Conservation (phyloP, 768 basidiomycete genomes). For the Amanita inopinata region DNA sequence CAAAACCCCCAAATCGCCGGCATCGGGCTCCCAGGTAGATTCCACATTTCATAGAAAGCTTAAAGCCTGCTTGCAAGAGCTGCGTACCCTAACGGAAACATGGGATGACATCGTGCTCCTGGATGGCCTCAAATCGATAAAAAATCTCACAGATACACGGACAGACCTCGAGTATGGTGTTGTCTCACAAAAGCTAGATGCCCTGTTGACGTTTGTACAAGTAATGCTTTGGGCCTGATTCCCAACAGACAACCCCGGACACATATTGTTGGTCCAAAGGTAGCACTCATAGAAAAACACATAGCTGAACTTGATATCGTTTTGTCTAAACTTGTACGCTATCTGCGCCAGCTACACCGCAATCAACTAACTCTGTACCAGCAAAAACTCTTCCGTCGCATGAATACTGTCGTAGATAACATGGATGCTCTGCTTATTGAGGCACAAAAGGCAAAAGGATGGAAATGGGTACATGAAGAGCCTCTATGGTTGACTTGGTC, state of each 20-base stretch:
- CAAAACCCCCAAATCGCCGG: slow-evolving; percentile 27
- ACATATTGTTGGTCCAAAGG: slow-evolving; percentile 53
- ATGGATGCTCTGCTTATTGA: slow-evolving; percentile 59
- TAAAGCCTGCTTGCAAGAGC: slow-evolving; percentile 57
- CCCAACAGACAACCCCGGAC: slow-evolving; percentile 47
- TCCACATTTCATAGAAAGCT: slow-evolving; percentile 76
- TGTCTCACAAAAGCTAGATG: slow-evolving; percentile 1
- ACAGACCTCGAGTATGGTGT: slow-evolving; percentile 78
- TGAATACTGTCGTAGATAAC: slow-evolving; percentile 53
- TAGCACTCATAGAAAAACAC: slow-evolving; percentile 57
- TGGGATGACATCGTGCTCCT: slow-evolving; percentile 80
- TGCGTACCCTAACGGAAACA: slow-evolving; percentile 49
- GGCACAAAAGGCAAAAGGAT: slow-evolving; percentile 62
- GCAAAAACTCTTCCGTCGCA: slow-evolving; percentile 64
- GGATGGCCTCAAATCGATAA: slow-evolving; percentile 73
- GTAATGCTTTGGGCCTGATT: slow-evolving; percentile 53
- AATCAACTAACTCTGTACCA: slow-evolving; percentile 17
- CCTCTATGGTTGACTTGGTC: slow-evolving; percentile 81
- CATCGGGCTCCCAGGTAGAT: slow-evolving; percentile 49
- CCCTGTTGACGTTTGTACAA: slow-evolving; percentile 17
- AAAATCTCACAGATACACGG: slow-evolving; percentile 61
- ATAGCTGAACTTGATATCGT: slow-evolving; percentile 51
- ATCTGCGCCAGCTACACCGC: neutral
- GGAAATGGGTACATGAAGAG: slow-evolving; percentile 59
- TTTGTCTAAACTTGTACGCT: slow-evolving; percentile 50